Percentiles rank a stretch among this genome's conserved stretches.
Evolutionary conservation across 768 basidiomycete genomes (phyloP).

Genomic region (Russula lepida): DNA sequence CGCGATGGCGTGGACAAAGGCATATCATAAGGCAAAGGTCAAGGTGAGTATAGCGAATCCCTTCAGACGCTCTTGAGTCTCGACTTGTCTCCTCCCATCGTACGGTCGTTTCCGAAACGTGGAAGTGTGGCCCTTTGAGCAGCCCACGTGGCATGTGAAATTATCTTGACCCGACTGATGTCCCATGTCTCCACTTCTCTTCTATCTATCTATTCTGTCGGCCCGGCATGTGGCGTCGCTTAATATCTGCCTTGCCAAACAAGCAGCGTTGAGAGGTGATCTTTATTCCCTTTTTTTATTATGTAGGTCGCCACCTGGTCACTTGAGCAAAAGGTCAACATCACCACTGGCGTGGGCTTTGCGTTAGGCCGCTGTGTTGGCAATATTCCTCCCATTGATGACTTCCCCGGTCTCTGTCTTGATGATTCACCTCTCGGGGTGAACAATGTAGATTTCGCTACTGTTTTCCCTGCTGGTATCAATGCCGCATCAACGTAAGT

Average conservation of each 20-base stretch:
- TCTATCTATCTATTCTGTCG: too few species aligned
- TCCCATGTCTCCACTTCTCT: too few species aligned
- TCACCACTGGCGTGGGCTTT: conserved; percentile 37
- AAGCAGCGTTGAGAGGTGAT: neutral
- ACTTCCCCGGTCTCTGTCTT: conserved; percentile 63
- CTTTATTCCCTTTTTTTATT: too few species aligned
- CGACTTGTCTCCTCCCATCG: neutral
- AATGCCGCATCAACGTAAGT: conserved; percentile 74
- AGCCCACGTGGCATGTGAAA: neutral
- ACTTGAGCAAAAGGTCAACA: conserved; percentile 20
- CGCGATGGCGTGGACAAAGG: conserved; percentile 44
- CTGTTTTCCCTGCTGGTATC: conserved; percentile 78
- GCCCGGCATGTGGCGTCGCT: neutral
- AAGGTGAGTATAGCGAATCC: conserved; percentile 2
- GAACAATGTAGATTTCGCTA: conserved; percentile 61
- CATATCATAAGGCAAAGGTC: conserved; percentile 48
- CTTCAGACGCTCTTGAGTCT: too few species aligned
- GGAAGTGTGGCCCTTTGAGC: too few species aligned
- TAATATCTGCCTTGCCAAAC: neutral
- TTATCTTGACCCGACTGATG: too few species aligned
- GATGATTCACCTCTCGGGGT: conserved; percentile 76
- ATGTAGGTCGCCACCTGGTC: conserved; percentile 11
- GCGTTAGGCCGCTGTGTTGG: conserved; percentile 55
- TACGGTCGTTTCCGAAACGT: neutral
- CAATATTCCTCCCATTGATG: conserved; percentile 46